Evolutionary conservation across 768 basidiomycete species (phyloP), one percentile per base, ranked within the genome.

Genomic region (Termitomyces sp.): DNA sequence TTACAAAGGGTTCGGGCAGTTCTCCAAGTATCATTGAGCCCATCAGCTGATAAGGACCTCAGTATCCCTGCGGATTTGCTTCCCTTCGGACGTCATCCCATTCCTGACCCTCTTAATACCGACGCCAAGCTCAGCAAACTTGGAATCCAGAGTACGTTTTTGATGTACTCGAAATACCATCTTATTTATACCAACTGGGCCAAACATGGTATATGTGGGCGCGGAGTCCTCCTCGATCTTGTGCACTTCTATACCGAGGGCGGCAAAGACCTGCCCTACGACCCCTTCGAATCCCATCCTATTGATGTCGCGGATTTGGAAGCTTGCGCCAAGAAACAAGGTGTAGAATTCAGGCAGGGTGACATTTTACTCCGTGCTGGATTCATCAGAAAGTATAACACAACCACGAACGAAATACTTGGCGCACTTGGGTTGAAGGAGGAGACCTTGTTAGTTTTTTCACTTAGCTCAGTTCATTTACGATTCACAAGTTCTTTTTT

Each of bases 151-250:
- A 85, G 85, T 48, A 35, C 30, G 54, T 45, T 21, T 45, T 2
- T 11, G n/a, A 10, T 37, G 12, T 15, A n/a, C 7, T 4, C 8
- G 41, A 37, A 82, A 71, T 17, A 43, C 50, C 35, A 17, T 11
- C 51, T 43, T n/a, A 53, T 41, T 11, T 11, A 86, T n/a, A n/a
- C n/a, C n/a, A 85, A 87, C 64, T 87, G 84, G 85, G 82, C 85
- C 1, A 76, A 74, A 24, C 85, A 86, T 62, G 85, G 85, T 0
- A 85, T 87, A 38, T 83, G 82, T 49, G 84, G 85, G 1, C 79
- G 85, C 5, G 86, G 84, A 17, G 83, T 87, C 37, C 68, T 87
- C n/a, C 75, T 88, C 21, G 85, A 88, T 67, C 67, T 86, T 24
- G 81, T 86, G 46, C 64, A 71, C 4, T 81, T 77, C 66, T 77